phyloP scores from a whole-genome alignment of 768 basidiomycete genomes.

The Podaxis sp. region DNA sequence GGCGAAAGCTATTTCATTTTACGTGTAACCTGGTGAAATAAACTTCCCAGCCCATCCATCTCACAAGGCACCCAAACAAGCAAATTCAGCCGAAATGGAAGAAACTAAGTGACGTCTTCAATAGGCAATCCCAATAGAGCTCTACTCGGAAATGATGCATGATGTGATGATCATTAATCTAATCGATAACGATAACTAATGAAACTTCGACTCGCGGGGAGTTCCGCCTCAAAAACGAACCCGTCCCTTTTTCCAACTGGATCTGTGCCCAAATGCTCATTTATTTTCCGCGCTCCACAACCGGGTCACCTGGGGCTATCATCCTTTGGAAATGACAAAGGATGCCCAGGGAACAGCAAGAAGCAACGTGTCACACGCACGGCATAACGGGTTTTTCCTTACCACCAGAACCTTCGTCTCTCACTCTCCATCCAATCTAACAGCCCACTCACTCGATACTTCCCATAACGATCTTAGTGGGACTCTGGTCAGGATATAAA shows the following conservation, averaged over 20 bases:
- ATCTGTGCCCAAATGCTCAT: neutral
- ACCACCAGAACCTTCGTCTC: neutral
- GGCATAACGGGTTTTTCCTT: neutral
- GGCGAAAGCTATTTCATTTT: neutral
- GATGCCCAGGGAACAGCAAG: neutral
- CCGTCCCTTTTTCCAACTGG: neutral
- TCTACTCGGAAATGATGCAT: neutral
- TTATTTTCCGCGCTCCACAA: conserved; percentile 5
- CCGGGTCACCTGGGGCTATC: conserved; percentile 8
- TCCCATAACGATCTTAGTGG: neutral
- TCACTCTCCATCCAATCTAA: neutral
- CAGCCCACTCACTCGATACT: neutral
- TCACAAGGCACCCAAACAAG: neutral
- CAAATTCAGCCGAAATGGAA: conserved; percentile 2
- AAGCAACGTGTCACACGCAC: conserved; percentile 1
- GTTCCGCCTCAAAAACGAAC: neutral
- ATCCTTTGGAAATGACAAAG: neutral
- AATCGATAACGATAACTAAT: conserved; percentile 8
- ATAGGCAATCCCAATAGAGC: neutral
- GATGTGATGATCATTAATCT: conserved; percentile 1
- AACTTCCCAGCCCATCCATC: neutral
- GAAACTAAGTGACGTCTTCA: neutral
- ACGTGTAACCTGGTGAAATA: neutral
- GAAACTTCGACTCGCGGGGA: neutral
- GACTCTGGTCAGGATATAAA: neutral